These are phyloP conservation scores for Mrakiaceae sp. DNA, from an alignment of 1,284 basidiomycete genomes.

Conservation along the genomic window DNA sequence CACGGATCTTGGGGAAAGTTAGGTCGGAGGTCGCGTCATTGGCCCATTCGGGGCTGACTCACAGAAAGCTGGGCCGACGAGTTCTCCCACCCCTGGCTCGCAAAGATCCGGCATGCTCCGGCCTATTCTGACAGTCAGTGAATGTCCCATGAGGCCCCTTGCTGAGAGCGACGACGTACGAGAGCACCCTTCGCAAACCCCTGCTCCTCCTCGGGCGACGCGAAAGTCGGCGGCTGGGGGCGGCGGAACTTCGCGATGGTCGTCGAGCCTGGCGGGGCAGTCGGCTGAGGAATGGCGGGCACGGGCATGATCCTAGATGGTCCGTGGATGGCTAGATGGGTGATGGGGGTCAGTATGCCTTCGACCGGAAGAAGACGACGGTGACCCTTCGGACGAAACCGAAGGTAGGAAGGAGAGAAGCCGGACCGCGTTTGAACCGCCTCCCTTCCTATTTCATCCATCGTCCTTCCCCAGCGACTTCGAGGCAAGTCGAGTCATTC, in stretches of 20 bases:
- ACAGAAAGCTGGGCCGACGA: conserved; percentile 21
- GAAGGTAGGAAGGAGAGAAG: no score
- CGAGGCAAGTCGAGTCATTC: not conserved
- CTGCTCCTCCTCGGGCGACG: conserved; percentile 16
- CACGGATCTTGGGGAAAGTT: not conserved
- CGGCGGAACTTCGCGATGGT: conserved; percentile 19
- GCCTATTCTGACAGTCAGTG: not conserved
- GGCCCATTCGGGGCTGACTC: not conserved
- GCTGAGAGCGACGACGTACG: not conserved
- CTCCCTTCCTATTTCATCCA: not conserved
- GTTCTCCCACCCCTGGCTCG: conserved; percentile 23
- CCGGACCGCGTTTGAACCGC: no score
- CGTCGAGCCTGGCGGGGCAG: no score
- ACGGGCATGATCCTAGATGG: no score
- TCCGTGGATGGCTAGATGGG: no score
- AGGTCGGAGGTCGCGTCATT: no score
- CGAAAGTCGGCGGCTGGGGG: conserved; percentile 21
- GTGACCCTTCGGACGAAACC: no score
- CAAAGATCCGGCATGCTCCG: conserved; percentile 22
- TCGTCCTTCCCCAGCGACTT: not conserved
- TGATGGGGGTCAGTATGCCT: no score
- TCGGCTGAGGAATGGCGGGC: no score
- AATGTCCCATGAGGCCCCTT: no score
- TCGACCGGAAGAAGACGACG: no score
- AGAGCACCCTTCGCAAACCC: conserved; percentile 21